Evolutionary conservation across 371 early-diverging fungal species (phyloP), one percentile per base, ranked within the genome.

Genomic region (Lichtheimia corymbifera): DNA sequence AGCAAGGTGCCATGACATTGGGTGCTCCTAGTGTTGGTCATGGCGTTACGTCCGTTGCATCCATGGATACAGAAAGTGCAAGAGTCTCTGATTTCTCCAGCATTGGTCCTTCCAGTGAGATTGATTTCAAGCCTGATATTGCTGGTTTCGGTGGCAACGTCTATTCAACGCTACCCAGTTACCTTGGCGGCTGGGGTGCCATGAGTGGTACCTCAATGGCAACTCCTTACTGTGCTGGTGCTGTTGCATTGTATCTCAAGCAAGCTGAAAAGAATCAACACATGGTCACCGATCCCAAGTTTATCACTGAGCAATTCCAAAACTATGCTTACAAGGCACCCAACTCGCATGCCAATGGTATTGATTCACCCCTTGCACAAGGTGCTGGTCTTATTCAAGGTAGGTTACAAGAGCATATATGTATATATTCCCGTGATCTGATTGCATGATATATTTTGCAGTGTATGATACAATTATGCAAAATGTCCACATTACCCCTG

Each of bases 331-430:
- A 54, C 59, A 43, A 58, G 13, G 68, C 69, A 25, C 68, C 76
- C 43, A 35, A 58, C 42, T 43, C 42, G 2, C 69, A 79, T 59
- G 61, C 49, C 47, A 51, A 54, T 4, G 56, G 45, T 18, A 66
- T 67, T 52, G 58, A 74, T 20, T 64, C 77, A 53, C 68, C 73
- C 50, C 67, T 68, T 49, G 58, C 67, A n/a, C 87, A 90, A 67
- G 93, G 93, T 22, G 79, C 88, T 53, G 93, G 93, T 54, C 71
- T 93, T 20, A 67, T 93, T 55, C 80, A 91, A 68, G 61, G 66
- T 65, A 61, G 47, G 28, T 9, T 13, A 15, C 43, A 50, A 9
- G 15, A 17, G 22, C 14, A 5, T n/a, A 25, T 15, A 42, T 22
- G 1, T 17, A 18, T 56, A 1, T 35, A 4, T 1, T 5, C 35